Evolutionary conservation across 768 basidiomycete species (phyloP).

Genomic region (Xerocomellus intermedius): DNA sequence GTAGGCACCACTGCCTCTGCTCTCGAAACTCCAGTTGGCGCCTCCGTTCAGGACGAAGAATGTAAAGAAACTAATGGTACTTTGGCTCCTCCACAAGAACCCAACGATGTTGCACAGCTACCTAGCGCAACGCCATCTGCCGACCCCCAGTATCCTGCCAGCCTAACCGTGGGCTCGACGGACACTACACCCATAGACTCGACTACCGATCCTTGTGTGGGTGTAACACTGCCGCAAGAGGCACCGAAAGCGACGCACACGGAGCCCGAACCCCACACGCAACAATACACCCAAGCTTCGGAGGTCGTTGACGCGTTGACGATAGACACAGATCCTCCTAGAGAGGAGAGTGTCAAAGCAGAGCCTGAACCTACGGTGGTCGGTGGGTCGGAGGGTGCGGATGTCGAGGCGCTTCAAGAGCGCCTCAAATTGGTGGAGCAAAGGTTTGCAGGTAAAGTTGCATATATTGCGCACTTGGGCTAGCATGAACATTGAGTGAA

Average conservation of each 20-base stretch:
- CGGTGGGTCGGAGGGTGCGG: slow-evolving; percentile 12
- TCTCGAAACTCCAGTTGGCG: background rate
- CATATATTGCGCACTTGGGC: background rate
- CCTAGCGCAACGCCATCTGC: background rate
- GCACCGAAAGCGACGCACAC: background rate
- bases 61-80: background rate
- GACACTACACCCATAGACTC: background rate
- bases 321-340: background rate
- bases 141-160: background rate
- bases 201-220: background rate
- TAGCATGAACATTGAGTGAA: slow-evolving; percentile 4
- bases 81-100: background rate
- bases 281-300: background rate
- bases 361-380: background rate
- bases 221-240: background rate
- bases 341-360: background rate
- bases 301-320: background rate
- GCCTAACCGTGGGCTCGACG: background rate
- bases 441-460: slow-evolving; percentile 62
- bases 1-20: background rate
- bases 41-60: slow-evolving; percentile 1
- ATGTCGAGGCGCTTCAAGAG: slow-evolving; percentile 61
- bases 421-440: slow-evolving; percentile 71
- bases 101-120: background rate
- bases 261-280: background rate